phyloP scores from a whole-genome alignment of 768 basidiomycete species.

The Suillus occidentalis region DNA sequence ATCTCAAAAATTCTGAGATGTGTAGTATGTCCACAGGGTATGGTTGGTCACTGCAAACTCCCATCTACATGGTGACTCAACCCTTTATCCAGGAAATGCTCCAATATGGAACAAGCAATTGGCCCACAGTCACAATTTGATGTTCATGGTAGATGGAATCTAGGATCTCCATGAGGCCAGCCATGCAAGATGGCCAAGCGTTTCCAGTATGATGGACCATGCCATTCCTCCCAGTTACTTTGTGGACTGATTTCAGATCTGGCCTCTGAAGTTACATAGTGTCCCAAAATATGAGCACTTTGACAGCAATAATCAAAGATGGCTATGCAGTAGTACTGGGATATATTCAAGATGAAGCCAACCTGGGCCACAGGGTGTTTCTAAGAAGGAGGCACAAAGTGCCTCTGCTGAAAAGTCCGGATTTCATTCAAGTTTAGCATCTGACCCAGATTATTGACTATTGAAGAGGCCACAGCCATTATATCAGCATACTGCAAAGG shows the following conservation, averaged over 20 bases:
- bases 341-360: neutral
- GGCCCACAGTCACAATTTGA: conserved; percentile 11
- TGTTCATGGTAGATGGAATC: conserved; percentile 2
- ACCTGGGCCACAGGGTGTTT: neutral
- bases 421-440: neutral
- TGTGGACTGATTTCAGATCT: neutral
- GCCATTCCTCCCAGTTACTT: neutral
- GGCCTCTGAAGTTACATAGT: neutral
- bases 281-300: neutral
- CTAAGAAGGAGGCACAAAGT: neutral
- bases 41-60: neutral
- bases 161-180: neutral
- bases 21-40: too few species aligned
- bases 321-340: neutral
- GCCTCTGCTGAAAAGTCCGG: neutral
- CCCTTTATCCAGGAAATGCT: neutral
- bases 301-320: neutral
- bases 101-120: conserved; percentile 4
- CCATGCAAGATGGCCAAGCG: neutral
- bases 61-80: neutral
- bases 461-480: neutral
- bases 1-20: too few species aligned
- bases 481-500: neutral
- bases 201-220: conserved; percentile 6
- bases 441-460: neutral